Conservation (phyloP, 2,329 filamentous ascomycete genomes). For the Xylariaceae sp. region DNA sequence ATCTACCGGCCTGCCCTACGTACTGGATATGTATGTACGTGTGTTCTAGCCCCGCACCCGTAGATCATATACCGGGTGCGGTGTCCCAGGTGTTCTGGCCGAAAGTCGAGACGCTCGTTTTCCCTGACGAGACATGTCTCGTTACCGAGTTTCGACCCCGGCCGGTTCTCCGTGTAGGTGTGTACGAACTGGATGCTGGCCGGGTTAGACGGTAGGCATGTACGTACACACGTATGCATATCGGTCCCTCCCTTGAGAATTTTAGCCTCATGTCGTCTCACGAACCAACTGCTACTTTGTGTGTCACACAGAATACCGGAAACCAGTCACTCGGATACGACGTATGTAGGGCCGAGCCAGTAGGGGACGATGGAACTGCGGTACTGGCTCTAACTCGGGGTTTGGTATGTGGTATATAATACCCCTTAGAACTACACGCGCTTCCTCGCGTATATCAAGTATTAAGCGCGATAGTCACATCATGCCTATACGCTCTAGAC, state of each 20-base stretch:
- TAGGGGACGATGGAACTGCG: not conserved
- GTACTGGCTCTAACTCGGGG: not conserved
- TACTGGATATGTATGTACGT: not conserved
- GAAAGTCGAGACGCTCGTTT: not conserved
- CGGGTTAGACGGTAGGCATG: not conserved
- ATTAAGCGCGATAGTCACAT: too few relatives aligned
- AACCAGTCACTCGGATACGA: not conserved
- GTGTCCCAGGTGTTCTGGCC: not conserved
- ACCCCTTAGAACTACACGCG: too few relatives aligned
- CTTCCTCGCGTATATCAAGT: too few relatives aligned
- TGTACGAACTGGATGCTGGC: not conserved
- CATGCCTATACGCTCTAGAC: too few relatives aligned
- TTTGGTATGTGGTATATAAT: too few relatives aligned
- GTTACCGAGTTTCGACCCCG: not conserved
- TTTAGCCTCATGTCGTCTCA: not conserved
- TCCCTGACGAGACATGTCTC: not conserved
- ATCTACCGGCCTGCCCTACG: not conserved
- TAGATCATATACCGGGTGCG: not conserved
- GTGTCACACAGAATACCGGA: not conserved
- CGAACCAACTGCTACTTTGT: not conserved
- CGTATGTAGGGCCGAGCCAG: not conserved
- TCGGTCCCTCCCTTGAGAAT: not conserved
- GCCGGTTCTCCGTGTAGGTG: not conserved
- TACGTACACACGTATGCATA: not conserved
- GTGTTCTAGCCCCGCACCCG: not conserved